phyloP scores from a whole-genome alignment of 257 asterid species.

The Osmanthus fragrans region DNA sequence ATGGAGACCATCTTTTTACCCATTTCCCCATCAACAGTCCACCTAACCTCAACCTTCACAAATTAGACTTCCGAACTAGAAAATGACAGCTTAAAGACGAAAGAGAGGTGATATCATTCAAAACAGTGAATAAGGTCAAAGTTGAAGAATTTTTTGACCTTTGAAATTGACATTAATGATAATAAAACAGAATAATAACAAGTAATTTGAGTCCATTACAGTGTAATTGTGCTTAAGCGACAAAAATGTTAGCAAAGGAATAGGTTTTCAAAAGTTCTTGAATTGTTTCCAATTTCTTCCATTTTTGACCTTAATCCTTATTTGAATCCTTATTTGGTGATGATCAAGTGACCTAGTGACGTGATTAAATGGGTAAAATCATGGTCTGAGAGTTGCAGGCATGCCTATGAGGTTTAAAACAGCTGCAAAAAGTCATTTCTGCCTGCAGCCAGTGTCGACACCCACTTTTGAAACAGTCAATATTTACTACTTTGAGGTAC shows the following conservation, averaged over 20 bases:
- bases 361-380: background rate
- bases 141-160: too few species aligned
- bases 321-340: background rate
- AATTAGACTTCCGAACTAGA: too few species aligned
- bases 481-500: background rate
- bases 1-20: background rate
- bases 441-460: too few species aligned
- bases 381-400: background rate
- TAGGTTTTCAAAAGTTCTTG: background rate
- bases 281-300: too few species aligned
- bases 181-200: background rate
- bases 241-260: background rate
- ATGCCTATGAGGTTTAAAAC: background rate
- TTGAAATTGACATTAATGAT: too few species aligned
- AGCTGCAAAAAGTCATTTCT: too few species aligned
- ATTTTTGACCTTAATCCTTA: background rate
- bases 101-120: too few species aligned
- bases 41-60: too few species aligned
- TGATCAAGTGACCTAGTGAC: background rate
- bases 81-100: too few species aligned
- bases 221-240: background rate
- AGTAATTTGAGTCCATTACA: background rate
- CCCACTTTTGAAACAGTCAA: too few species aligned
- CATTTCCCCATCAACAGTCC: too few species aligned
- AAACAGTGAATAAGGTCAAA: too few species aligned